Evolutionary conservation across 2,329 filamentous ascomycete genomes (phyloP).

Genomic region (Albophoma yamanashiensis): DNA sequence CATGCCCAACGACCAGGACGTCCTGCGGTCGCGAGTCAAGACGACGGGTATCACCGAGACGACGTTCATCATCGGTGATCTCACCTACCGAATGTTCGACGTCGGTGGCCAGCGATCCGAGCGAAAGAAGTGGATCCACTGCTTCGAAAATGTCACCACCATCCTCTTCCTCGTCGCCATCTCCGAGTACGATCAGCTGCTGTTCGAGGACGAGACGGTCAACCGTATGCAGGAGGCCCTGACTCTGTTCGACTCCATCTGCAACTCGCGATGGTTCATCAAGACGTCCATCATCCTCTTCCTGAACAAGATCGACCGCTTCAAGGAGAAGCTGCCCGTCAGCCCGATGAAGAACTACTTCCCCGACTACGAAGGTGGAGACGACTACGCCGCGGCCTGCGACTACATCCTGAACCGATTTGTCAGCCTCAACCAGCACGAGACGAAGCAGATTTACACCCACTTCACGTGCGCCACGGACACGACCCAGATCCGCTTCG

Average conservation of each 20-base stretch:
- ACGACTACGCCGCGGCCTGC: slow-evolving; percentile 91
- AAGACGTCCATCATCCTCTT: slow-evolving; percentile 84
- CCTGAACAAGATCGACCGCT: slow-evolving; percentile 83
- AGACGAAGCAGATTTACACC: slow-evolving; percentile 99
- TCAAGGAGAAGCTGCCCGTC: slow-evolving; percentile 74
- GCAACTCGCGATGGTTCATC: slow-evolving; percentile 84
- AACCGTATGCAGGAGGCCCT: slow-evolving; percentile 89
- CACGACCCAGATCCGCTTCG: slow-evolving; percentile 97
- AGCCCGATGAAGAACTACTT: slow-evolving; percentile 86
- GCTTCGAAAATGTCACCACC: slow-evolving; percentile 95
- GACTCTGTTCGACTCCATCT: slow-evolving; percentile 79
- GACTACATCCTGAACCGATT: slow-evolving; percentile 99
- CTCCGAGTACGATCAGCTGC: slow-evolving; percentile 90
- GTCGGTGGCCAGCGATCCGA: slow-evolving; percentile 92
- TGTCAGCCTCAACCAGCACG: slow-evolving; percentile 95
- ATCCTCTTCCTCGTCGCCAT: slow-evolving; percentile 96
- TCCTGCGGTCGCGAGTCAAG: slow-evolving; percentile 92
- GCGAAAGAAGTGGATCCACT: slow-evolving; percentile 99
- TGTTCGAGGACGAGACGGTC: slow-evolving; percentile 94
- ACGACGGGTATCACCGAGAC: slow-evolving; percentile 97
- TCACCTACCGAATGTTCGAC: slow-evolving; percentile 96
- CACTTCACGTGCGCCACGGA: slow-evolving; percentile 99
- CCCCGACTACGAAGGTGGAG: slow-evolving; percentile 85
- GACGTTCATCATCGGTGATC: slow-evolving; percentile 86
- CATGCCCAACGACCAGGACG: slow-evolving; percentile 90